Evolutionary conservation across 352 stramenopile species (phyloP).

Genomic region (Pseudoperonospora humuli): DNA sequence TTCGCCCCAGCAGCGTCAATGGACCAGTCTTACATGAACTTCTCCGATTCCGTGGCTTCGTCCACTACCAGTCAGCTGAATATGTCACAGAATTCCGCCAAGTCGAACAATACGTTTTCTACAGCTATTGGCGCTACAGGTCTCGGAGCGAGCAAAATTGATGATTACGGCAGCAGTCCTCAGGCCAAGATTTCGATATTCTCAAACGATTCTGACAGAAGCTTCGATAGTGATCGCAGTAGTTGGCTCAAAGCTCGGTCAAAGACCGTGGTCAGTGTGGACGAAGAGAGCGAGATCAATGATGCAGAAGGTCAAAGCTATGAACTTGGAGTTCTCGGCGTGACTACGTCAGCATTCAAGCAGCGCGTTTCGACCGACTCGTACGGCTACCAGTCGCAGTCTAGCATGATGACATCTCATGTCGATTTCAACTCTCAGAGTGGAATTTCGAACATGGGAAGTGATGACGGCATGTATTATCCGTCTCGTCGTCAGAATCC

Average conservation of each 20-base stretch:
- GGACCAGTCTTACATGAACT: constrained; percentile 35
- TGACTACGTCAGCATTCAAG: constrained; percentile 20
- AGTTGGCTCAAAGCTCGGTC: constrained; percentile 39
- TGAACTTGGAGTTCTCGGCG: constrained; percentile 18
- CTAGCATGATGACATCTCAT: constrained; percentile 16
- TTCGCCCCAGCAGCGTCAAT: constrained; percentile 13
- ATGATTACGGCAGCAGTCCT: constrained; percentile 16
- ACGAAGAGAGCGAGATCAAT: constrained; percentile 12
- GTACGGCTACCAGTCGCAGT: constrained; percentile 18
- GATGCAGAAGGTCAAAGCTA: constrained; percentile 17
- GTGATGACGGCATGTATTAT: constrained; percentile 23
- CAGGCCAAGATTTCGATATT: constrained; percentile 39
- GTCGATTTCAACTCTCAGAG: constrained; percentile 26
- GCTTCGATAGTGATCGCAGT: constrained; percentile 31
- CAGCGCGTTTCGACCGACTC: constrained; percentile 22
- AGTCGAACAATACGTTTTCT: constrained; percentile 24
- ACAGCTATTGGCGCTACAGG: constrained; percentile 14
- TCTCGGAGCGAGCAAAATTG: constrained; percentile 8
- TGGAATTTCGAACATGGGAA: constrained; percentile 24
- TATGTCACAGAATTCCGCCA: constrained; percentile 8
- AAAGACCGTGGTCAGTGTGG: constrained; percentile 37
- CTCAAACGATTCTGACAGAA: constrained; percentile 29
- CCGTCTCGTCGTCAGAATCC: constrained; percentile 21
- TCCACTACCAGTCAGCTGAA: constrained; percentile 12
- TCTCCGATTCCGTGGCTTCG: constrained; percentile 28